These are phyloP conservation scores for Metschnikowia continentalis DNA, from an alignment of 805 yeast species.

Conservation along the genomic window DNA sequence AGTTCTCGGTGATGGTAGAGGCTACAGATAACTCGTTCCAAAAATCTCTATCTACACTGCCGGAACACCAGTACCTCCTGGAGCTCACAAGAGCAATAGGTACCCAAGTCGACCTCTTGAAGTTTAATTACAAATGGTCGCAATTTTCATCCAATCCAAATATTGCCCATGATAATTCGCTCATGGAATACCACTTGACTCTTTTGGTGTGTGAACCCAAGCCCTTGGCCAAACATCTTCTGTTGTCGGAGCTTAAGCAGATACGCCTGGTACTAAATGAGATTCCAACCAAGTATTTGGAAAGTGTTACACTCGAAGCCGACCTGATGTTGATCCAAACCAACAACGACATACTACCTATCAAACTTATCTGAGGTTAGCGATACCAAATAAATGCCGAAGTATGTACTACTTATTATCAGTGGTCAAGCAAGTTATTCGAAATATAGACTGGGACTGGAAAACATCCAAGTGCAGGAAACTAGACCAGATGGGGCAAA, in stretches of 20 bases:
- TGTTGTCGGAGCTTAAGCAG: not conserved
- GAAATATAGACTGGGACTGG: too few species aligned
- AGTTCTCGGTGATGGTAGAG: not conserved
- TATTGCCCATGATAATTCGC: not conserved
- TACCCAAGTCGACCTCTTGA: constrained; percentile 10
- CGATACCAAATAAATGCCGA: not conserved
- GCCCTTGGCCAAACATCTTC: constrained; percentile 4
- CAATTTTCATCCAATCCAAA: constrained; percentile 5
- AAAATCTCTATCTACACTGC: not conserved
- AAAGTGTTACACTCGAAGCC: constrained; percentile 1
- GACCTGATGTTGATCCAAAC: constrained; percentile 4
- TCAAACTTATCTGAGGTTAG: not conserved
- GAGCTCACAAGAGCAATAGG: constrained; percentile 9
- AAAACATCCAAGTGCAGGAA: too few species aligned
- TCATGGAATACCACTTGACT: constrained; percentile 13
- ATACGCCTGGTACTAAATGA: not conserved
- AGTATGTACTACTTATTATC: too few species aligned
- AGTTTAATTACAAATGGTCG: constrained; percentile 6
- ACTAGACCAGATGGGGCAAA: too few species aligned
- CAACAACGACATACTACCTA: not conserved
- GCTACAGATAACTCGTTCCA: not conserved
- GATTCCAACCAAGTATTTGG: not conserved
- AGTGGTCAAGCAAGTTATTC: too few species aligned
- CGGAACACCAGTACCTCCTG: constrained; percentile 8
- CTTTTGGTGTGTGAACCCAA: constrained; percentile 15